Base-by-base conservation (phyloP, 768 basidiomycete species). In the Hysterangium stoloniferum region DNA sequence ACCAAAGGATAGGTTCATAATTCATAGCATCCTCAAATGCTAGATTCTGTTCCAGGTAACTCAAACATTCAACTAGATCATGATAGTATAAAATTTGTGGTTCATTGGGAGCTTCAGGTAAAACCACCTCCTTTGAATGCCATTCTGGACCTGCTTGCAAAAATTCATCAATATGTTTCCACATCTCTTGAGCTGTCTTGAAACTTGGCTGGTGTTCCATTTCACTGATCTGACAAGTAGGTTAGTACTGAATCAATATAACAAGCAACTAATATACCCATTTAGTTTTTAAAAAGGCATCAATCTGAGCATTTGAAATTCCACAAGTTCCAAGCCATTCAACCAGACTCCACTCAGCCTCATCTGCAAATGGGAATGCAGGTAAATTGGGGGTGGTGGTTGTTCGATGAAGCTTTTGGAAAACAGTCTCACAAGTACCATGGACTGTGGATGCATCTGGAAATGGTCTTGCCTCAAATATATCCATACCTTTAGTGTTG, bases 1-100 rank as follows among this genome's bases (percentile, higher is more conserved):
- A 48, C 6, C 19, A n/a, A n/a, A 20, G 17, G 13, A 34, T 20
- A 48, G 46, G 46, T 35, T 31, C 29, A 48, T 48, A 48, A 12
- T 7, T 4, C 34, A 48, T 31, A n/a, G 19, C 7, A 28, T 19
- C 44, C 3, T 45, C 24, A 3, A 45, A n/a, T 4, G 24, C 24
- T 2, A 28, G 46, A n/a, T 48, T 48, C 19, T 35, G 19, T 15
- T 34, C 34, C 19, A 48, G 22, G 15, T 48, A 32, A 8, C 20
- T 4, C 3, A 48, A 9, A 4, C 31, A 25, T 4, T 48, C 46
- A 15, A 48, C 46, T 2, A 35, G 28, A 22, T 48, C 38, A 12
- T 20, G 9, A 20, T 41, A 41, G 20, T 41, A 41, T 12, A 41
- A 20, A 8, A 22, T 20, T 8, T 9, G 20, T 12, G 9, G 9